Conservation (phyloP, 345 rosid species). For the Geranium brycei region DNA sequence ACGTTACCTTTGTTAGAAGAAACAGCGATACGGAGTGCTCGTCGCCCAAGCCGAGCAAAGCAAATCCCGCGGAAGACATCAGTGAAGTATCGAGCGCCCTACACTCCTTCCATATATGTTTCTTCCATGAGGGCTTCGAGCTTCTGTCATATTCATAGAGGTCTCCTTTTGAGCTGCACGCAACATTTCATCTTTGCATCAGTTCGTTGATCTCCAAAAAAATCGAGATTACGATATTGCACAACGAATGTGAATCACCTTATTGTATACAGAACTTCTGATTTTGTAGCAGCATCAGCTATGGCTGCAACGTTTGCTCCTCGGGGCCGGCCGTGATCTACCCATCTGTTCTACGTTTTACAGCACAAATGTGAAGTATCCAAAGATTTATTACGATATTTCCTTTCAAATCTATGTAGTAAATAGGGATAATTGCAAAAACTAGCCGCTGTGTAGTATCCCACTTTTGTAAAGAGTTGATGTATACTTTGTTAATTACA, state of each 20-base stretch:
- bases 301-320: conserved; percentile 53
- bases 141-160: conserved; percentile 49
- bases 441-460: too few species aligned
- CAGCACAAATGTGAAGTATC: conserved; percentile 13
- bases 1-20: conserved; percentile 50
- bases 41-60: conserved; percentile 29
- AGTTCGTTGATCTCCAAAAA: neutral
- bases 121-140: conserved; percentile 67
- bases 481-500: too few species aligned
- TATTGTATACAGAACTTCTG: conserved; percentile 42
- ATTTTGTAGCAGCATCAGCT: conserved; percentile 35
- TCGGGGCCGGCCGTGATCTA: conserved; percentile 50
- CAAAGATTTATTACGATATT: neutral
- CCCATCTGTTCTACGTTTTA: conserved; percentile 40
- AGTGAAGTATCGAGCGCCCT: conserved; percentile 25
- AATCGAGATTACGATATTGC: neutral
- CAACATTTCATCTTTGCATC: conserved; percentile 12
- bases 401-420: neutral
- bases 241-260: conserved; percentile 21
- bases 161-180: conserved; percentile 47
- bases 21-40: conserved; percentile 42
- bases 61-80: conserved; percentile 27
- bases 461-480: too few species aligned
- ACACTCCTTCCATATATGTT: conserved; percentile 41
- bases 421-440: too few species aligned